Conservation (phyloP, 345 rosid species). For the Melaleuca quinquenervia region DNA sequence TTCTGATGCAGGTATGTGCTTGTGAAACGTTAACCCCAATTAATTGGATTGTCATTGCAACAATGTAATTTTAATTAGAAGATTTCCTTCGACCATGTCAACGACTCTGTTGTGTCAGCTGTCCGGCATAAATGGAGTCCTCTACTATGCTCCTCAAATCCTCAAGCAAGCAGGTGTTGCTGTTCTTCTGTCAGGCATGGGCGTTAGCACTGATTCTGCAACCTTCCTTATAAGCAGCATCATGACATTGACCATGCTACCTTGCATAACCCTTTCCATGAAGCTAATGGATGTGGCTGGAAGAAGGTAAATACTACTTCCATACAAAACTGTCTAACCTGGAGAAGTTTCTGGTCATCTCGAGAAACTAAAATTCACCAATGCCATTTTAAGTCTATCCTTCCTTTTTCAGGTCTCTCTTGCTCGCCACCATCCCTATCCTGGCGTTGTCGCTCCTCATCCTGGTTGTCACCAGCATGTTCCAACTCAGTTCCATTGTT, state of each 20-base stretch:
- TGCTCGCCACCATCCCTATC: slow-evolving; percentile 30
- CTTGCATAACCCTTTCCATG: slow-evolving; percentile 26
- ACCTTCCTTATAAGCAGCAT: slow-evolving; percentile 19
- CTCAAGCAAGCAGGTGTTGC: slow-evolving; percentile 30
- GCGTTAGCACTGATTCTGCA: slow-evolving; percentile 23
- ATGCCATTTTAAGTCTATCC: not conserved
- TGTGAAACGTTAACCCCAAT: not conserved
- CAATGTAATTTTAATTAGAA: not conserved
- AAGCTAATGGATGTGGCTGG: slow-evolving; percentile 32
- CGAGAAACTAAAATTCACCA: not conserved
- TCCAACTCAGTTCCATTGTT: not conserved
- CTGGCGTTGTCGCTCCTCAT: slow-evolving; percentile 9
- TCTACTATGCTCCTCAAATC: slow-evolving; percentile 32
- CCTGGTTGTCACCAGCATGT: slow-evolving; percentile 9
- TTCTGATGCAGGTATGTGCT: slow-evolving; percentile 25
- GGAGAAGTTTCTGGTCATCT: not conserved
- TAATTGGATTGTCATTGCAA: not conserved
- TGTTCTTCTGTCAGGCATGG: slow-evolving; percentile 21
- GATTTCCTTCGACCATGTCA: not conserved
- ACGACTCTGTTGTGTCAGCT: not conserved
- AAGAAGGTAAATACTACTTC: slow-evolving; percentile 15
- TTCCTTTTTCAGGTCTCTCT: slow-evolving; percentile 14
- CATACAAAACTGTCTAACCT: not conserved
- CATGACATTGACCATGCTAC: slow-evolving; percentile 20
- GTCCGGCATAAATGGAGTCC: slow-evolving; percentile 30